Evolutionary conservation across 1,139 yeast species (phyloP), one percentile per base, ranked within the genome.

Genomic region (Blastobotrys buckinghamii): DNA sequence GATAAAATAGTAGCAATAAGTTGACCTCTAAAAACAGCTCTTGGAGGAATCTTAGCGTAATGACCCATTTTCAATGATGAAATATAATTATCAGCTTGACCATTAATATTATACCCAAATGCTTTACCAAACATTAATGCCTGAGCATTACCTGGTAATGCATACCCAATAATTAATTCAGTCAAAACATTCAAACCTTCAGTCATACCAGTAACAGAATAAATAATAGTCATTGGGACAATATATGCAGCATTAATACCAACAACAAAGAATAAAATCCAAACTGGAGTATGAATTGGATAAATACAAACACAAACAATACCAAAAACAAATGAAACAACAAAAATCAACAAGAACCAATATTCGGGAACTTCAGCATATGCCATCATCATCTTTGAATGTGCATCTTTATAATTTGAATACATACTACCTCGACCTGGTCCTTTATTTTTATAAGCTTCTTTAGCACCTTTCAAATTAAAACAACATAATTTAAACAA

Each of bases 11-110:
- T 57, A 17, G 81, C 74, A 27, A 78, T 54, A 52, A 79, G 57
- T 64, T 81, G 86, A 26, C 76, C 74, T 55, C 82, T 70, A 68
- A 79, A 81, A 52, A 79, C 62, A 0, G 84, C 77, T 52, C 79
- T 67, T 41, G 85, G 85, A 6, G 84, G 80, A 44, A 81, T 62
- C 54, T 76, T 77, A 15, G 76, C 68, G 59, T 81, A 81, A 64
- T 80, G 85, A 2, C 77, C 84, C 69, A 74, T 60, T 61, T 81
- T 81, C 63, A 77, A 77, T 59, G 78, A 77, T 5, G 75, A 60
- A 44, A 79, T 69, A 64, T 75, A 81, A 59, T 70, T 71, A 46
- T 78, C 78, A 16, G 84, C 82, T 64, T 80, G 85, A 2, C 76
- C 77, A 63, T 75, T 78, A 54, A 79, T 78, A 60, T 78, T 79